phyloP scores from a whole-genome alignment of 2,329 filamentous ascomycete genomes.

The Penicillium sp. region DNA sequence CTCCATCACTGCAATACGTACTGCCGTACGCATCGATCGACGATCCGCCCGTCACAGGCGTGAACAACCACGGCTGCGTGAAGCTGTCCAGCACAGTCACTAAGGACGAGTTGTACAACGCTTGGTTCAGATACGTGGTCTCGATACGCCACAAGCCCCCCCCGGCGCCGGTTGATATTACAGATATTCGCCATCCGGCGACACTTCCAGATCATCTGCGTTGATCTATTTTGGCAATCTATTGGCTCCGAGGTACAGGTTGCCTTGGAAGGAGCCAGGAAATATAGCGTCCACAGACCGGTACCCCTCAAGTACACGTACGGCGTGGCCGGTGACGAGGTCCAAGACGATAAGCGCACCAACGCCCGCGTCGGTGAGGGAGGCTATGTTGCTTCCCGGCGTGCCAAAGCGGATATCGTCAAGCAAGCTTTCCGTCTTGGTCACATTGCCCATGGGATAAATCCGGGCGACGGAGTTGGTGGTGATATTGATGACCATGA shows the following conservation, averaged over 20 bases:
- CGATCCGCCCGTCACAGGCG: slow-evolving; percentile 35
- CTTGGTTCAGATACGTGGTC: slow-evolving; percentile 29
- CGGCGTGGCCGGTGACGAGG: slow-evolving; percentile 18
- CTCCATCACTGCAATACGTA: slow-evolving; percentile 34
- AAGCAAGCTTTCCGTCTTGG: slow-evolving; percentile 24
- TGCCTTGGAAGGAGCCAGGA: background rate
- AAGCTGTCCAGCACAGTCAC: slow-evolving; percentile 23
- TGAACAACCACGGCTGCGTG: slow-evolving; percentile 28
- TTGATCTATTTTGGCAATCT: slow-evolving; percentile 20
- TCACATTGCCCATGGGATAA: slow-evolving; percentile 33
- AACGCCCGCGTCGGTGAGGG: slow-evolving; percentile 20
- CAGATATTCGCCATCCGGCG: slow-evolving; percentile 30
- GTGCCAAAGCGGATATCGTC: slow-evolving; percentile 35
- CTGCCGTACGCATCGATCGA: slow-evolving; percentile 37
- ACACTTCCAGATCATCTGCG: slow-evolving; percentile 37
- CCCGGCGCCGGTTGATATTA: slow-evolving; percentile 35
- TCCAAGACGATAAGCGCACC: slow-evolving; percentile 24
- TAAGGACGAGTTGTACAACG: slow-evolving; percentile 31
- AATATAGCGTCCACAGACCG: background rate
- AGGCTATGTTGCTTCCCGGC: slow-evolving; percentile 17
- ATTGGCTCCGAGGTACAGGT: background rate
- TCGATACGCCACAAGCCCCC: slow-evolving; percentile 29
- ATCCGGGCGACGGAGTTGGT: slow-evolving; percentile 30
- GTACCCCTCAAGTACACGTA: background rate
- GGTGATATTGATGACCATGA: slow-evolving; percentile 30